phyloP scores from a whole-genome alignment of 2,329 filamentous ascomycete genomes.

The Microsporum ferrugineum region DNA sequence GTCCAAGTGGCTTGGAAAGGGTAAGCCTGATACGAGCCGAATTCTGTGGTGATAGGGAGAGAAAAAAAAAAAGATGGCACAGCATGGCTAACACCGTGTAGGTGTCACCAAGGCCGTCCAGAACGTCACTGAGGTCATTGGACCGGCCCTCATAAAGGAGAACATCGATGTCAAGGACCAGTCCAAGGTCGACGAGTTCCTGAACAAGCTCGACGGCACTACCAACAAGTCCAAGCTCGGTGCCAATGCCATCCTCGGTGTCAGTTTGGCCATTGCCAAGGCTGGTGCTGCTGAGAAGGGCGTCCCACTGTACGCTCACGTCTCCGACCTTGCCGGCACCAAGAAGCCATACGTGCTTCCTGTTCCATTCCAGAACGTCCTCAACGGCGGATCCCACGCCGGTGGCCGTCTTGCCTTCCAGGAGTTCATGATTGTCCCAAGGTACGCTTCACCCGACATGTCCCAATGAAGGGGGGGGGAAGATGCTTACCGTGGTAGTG shows the following conservation, averaged over 20 bases:
- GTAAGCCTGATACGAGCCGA: slow-evolving; percentile 30
- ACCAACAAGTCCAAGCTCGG: slow-evolving; percentile 79
- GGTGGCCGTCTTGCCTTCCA: slow-evolving; percentile 92
- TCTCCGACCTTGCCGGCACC: slow-evolving; percentile 76
- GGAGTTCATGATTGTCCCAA: slow-evolving; percentile 91
- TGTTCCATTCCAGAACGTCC: slow-evolving; percentile 87
- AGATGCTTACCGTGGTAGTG: slow-evolving; percentile 35
- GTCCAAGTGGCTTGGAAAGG: slow-evolving; percentile 75
- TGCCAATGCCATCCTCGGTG: slow-evolving; percentile 80
- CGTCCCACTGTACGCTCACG: slow-evolving; percentile 75
- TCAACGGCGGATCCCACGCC: slow-evolving; percentile 91
- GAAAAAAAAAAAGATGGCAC: not conserved
- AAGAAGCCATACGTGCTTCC: slow-evolving; percentile 87
- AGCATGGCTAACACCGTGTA: slow-evolving; percentile 12
- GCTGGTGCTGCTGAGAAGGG: slow-evolving; percentile 81
- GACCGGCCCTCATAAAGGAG: slow-evolving; percentile 70
- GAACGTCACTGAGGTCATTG: slow-evolving; percentile 76
- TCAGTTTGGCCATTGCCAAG: slow-evolving; percentile 75
- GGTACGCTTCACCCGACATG: slow-evolving; percentile 38
- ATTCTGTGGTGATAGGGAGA: too few relatives aligned
- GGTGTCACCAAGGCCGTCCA: slow-evolving; percentile 68
- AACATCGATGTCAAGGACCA: slow-evolving; percentile 77
- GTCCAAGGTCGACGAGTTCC: slow-evolving; percentile 69
- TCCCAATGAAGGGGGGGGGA: slow-evolving; percentile 4
- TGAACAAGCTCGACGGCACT: slow-evolving; percentile 74